Percentiles rank a stretch among this genome's conserved stretches.
These are phyloP conservation scores for Cornus controversa DNA, from an alignment of 148 eudicot species.

Conservation along the genomic window DNA sequence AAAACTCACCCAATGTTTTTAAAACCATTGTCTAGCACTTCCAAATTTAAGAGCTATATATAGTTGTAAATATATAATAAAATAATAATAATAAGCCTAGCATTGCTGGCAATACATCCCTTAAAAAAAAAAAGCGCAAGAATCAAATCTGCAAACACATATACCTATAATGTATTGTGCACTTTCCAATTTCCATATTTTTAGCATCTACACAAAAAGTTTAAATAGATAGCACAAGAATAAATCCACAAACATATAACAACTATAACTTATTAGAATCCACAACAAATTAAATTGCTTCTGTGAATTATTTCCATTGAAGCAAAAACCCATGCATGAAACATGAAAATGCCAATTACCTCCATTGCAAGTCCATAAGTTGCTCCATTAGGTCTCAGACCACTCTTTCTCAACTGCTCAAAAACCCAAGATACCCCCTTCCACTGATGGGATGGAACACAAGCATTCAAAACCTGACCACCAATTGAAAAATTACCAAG, in stretches of 20 bases:
- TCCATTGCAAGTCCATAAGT: conserved; percentile 99
- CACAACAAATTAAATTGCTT: not conserved
- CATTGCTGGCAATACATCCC: not conserved
- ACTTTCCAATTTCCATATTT: no score
- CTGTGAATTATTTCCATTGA: not conserved
- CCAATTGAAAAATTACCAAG: not conserved
- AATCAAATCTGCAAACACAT: not conserved
- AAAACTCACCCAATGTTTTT: not conserved
- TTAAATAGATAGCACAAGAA: not conserved
- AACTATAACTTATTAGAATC: conserved; percentile 4
- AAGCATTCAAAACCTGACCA: conserved; percentile 81
- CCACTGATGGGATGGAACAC: conserved; percentile 80
- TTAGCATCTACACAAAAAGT: not conserved
- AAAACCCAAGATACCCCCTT: conserved; percentile 97
- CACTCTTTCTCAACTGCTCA: conserved; percentile 68
- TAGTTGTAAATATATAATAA: not conserved
- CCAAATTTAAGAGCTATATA: not conserved
- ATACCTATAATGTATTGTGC: not conserved
- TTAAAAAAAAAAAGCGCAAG: not conserved
- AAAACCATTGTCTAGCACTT: not conserved
- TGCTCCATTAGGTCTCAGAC: conserved; percentile 72
- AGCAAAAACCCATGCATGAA: conserved; percentile 3
- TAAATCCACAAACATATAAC: not conserved
- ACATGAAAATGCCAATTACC: conserved; percentile 37
- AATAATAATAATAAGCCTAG: not conserved